These are phyloP conservation scores for Psilocybe cubensis DNA, from an alignment of 768 basidiomycete species.

Conservation along the genomic window DNA sequence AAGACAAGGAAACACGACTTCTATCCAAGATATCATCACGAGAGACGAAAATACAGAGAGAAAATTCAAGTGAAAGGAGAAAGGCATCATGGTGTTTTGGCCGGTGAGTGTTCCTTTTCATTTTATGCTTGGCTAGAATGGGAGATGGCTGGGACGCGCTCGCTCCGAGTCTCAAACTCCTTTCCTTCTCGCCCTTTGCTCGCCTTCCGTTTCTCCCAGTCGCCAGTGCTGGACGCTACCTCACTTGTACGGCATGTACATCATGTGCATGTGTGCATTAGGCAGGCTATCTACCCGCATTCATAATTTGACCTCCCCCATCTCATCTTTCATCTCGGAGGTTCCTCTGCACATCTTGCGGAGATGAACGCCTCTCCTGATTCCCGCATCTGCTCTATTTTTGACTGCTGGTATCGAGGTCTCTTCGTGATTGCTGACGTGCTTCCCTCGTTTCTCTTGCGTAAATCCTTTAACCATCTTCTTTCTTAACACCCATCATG, in stretches of 20 bases:
- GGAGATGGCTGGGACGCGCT: too few species aligned
- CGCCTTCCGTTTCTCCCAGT: neutral
- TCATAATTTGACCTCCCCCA: too few species aligned
- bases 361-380: too few species aligned
- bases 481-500: neutral
- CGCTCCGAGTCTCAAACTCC: neutral
- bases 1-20: neutral
- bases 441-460: neutral
- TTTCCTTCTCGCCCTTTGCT: neutral
- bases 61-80: neutral
- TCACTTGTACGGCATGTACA: too few species aligned
- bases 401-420: neutral
- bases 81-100: slow-evolving; percentile 1
- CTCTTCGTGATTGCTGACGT: neutral
- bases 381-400: neutral
- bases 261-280: too few species aligned
- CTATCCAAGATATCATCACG: neutral
- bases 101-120: neutral
- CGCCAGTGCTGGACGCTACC: neutral
- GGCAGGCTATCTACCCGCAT: too few species aligned
- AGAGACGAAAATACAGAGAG: neutral
- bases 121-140: neutral
- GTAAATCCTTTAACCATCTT: too few species aligned
- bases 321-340: neutral
- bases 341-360: too few species aligned